These are phyloP conservation scores for Saitozyma podzolica DNA, from an alignment of 768 basidiomycete species.

Conservation along the genomic window DNA sequence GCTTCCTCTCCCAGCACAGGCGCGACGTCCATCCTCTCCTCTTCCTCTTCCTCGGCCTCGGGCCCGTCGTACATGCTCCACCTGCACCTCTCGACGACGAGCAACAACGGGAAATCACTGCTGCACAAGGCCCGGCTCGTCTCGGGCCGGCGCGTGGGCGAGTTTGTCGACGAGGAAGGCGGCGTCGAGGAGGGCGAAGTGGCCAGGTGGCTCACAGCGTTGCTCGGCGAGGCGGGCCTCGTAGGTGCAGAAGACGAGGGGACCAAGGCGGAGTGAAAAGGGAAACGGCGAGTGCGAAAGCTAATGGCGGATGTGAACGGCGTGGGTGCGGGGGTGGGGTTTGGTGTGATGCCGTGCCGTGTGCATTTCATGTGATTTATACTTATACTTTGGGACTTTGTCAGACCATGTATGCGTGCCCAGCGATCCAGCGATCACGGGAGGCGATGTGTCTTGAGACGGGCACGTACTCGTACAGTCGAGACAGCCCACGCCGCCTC, in stretches of 20 bases:
- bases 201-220: constrained; percentile 71
- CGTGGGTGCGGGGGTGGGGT: too few species aligned
- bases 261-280: constrained; percentile 21
- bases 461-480: too few species aligned
- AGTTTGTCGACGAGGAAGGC: constrained; percentile 78
- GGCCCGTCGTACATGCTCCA: constrained; percentile 37
- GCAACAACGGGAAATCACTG: constrained; percentile 81
- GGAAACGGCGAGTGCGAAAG: too few species aligned
- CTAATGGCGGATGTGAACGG: too few species aligned
- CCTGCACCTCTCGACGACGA: constrained; percentile 53
- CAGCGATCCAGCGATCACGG: neutral
- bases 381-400: constrained; percentile 3
- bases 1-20: constrained; percentile 1
- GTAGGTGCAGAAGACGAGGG: constrained; percentile 33
- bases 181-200: constrained; percentile 73
- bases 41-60: neutral
- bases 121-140: constrained; percentile 66
- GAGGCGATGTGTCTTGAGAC: too few species aligned
- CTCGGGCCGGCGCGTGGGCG: constrained; percentile 62
- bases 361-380: constrained; percentile 1
- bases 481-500: too few species aligned
- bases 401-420: constrained; percentile 5
- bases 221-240: constrained; percentile 35
- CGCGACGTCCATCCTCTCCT: neutral
- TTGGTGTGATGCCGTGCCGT: too few species aligned